These are phyloP conservation scores for Rubus parviflorus DNA, from an alignment of 306 rosid genomes.

Conservation along the genomic window DNA sequence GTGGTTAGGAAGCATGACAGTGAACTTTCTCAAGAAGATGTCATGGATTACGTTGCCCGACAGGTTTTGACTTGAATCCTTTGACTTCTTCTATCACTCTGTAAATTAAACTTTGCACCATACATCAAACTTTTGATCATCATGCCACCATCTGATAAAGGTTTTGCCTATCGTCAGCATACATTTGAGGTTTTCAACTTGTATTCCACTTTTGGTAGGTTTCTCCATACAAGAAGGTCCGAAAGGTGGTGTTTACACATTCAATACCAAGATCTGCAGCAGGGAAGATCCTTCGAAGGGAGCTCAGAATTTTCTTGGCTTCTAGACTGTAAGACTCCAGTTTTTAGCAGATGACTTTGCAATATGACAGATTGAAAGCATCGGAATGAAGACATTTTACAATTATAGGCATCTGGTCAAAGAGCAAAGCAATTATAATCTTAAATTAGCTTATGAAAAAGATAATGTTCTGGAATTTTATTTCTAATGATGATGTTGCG, in stretches of 20 bases:
- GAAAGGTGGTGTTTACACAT: constrained; percentile 67
- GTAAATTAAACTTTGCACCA: neutral
- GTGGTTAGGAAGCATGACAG: constrained; percentile 69
- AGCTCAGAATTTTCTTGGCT: constrained; percentile 39
- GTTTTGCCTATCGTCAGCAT: neutral
- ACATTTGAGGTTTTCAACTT: neutral
- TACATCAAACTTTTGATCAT: neutral
- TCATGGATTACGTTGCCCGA: constrained; percentile 62
- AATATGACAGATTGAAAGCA: no score
- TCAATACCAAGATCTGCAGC: constrained; percentile 76
- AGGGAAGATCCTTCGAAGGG: constrained; percentile 78
- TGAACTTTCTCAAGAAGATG: constrained; percentile 38
- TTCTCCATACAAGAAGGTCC: constrained; percentile 74
- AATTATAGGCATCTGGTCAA: neutral
- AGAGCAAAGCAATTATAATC: neutral
- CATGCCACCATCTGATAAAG: neutral
- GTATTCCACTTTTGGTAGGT: constrained; percentile 26
- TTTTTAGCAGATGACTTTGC: neutral
- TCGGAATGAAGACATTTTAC: neutral
- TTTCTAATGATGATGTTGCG: neutral
- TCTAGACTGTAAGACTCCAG: constrained; percentile 45
- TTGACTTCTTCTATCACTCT: neutral
- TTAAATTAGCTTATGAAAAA: neutral
- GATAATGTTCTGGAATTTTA: neutral
- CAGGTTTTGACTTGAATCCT: constrained; percentile 29